phyloP scores from a whole-genome alignment of 306 rosid genomes.

The Luffa acutangula region DNA sequence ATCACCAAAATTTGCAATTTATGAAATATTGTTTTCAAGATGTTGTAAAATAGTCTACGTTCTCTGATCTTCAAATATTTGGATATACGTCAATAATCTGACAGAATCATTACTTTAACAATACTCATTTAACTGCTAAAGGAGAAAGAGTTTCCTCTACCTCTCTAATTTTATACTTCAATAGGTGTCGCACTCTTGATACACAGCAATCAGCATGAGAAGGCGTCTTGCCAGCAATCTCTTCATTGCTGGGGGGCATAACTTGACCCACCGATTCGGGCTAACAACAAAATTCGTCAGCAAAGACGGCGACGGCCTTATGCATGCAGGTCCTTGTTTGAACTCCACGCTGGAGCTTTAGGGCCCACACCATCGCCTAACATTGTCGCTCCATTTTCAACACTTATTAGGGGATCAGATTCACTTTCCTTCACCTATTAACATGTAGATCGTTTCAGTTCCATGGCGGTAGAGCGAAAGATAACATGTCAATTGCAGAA shows the following conservation, averaged over 20 bases:
- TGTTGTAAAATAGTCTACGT: neutral
- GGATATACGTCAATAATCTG: neutral
- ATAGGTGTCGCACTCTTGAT: constrained; percentile 6
- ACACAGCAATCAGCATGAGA: constrained; percentile 5
- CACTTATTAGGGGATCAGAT: constrained; percentile 48
- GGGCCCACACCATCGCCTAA: constrained; percentile 25
- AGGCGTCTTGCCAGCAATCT: constrained; percentile 34
- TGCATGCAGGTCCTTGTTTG: constrained; percentile 53
- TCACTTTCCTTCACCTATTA: constrained; percentile 58
- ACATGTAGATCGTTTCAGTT: neutral
- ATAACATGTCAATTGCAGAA: neutral
- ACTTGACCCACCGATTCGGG: constrained; percentile 4
- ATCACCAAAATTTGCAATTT: constrained; percentile 7
- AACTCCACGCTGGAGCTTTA: constrained; percentile 41
- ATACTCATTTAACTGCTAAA: constrained; percentile 1
- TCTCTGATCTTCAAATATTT: constrained; percentile 1
- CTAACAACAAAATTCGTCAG: neutral
- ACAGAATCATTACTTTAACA: constrained; percentile 4
- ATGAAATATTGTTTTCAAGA: neutral
- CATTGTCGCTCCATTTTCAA: constrained; percentile 39
- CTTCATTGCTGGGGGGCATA: constrained; percentile 29
- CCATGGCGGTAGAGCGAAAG: neutral
- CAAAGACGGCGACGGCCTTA: neutral
- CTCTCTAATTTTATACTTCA: constrained; percentile 2
- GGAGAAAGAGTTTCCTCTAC: constrained; percentile 8